phyloP scores from a whole-genome alignment of 306 rosid genomes.

The Pyrus communis region DNA sequence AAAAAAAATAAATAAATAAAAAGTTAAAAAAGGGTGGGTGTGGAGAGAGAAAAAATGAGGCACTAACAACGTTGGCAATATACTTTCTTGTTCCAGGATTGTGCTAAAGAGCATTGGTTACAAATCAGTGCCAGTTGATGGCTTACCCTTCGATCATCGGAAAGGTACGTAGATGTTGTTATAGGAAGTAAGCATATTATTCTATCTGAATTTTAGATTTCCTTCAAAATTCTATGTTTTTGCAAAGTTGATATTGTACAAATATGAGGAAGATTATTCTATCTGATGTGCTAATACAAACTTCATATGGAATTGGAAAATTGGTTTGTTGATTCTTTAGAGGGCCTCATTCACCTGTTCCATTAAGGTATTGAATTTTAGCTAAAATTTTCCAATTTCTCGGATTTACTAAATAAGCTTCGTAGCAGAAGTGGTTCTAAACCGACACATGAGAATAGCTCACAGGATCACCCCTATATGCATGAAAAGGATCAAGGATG shows the following conservation, averaged over 20 bases:
- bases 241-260: background rate
- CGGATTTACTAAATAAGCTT: background rate
- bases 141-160: conserved; percentile 70
- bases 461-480: background rate
- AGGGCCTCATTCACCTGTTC: background rate
- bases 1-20: no score
- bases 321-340: background rate
- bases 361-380: background rate
- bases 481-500: background rate
- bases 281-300: background rate
- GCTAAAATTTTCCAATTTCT: background rate
- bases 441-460: background rate
- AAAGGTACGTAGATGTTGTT: conserved; percentile 39
- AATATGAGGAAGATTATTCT: background rate
- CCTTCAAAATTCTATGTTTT: background rate
- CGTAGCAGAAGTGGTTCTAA: background rate
- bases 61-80: conserved; percentile 1
- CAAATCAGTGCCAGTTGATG: conserved; percentile 78
- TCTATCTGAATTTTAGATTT: background rate
- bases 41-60: background rate
- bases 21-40: background rate
- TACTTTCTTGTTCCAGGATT: conserved; percentile 50
- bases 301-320: background rate
- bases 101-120: conserved; percentile 91
- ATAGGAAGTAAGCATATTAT: background rate